These are phyloP conservation scores for Plasmodium chabaudi DNA, from an alignment of 169 alveolate genomes.

Conservation along the genomic window DNA sequence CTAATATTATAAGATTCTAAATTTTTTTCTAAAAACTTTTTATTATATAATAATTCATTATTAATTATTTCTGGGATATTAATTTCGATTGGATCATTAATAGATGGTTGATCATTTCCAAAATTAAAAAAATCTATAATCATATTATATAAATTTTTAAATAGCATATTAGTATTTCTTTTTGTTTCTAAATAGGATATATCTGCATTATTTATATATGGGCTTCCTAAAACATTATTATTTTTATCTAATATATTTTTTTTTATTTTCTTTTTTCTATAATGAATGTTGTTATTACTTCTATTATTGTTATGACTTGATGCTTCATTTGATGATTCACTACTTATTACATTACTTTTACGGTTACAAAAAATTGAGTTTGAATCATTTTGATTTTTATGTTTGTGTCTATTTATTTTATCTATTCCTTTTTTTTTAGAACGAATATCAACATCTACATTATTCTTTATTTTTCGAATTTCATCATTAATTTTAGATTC, in stretches of 20 bases:
- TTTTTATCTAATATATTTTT: not conserved
- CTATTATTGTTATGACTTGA: not conserved
- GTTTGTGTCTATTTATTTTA: too few relatives aligned
- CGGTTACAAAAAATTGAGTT: not conserved
- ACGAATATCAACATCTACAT: slow-evolving; percentile 26
- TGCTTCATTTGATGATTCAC: not conserved
- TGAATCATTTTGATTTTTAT: not conserved
- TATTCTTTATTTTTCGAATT: slow-evolving; percentile 28
- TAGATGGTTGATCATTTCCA: slow-evolving; percentile 9
- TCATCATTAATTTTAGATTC: slow-evolving; percentile 23
- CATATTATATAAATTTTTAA: slow-evolving; percentile 18
- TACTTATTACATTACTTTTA: not conserved
- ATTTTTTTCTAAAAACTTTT: slow-evolving; percentile 58
- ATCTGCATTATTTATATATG: not conserved
- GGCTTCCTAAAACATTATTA: not conserved
- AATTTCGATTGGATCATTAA: slow-evolving; percentile 45
- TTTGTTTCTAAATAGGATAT: slow-evolving; percentile 52
- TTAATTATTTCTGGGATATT: slow-evolving; percentile 24
- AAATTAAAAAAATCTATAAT: slow-evolving; percentile 22
- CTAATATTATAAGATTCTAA: slow-evolving; percentile 54
- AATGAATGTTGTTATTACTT: not conserved
- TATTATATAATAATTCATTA: slow-evolving; percentile 43
- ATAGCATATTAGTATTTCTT: slow-evolving; percentile 43
- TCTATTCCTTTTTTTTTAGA: not conserved
- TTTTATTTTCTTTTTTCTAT: not conserved